A percentile compares a stretch with the other conserved stretches of the same genome.
phyloP scores from a whole-genome alignment of 176 grass and related monocot species.

The Elymus sibiricus region DNA sequence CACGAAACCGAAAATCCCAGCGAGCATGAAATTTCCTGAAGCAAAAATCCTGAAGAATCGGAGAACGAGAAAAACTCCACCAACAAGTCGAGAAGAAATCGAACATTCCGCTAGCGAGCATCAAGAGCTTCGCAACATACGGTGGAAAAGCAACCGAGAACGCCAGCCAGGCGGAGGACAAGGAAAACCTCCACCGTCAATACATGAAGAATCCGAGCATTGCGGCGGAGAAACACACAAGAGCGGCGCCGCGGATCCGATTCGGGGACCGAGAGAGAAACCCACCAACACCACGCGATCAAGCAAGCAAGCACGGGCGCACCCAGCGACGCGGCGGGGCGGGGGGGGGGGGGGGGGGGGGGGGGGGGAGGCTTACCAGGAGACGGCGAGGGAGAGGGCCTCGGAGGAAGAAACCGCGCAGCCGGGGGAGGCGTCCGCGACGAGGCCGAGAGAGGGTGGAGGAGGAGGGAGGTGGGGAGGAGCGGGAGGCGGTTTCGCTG shows the following conservation, averaged over 20 bases:
- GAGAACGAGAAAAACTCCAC: background rate
- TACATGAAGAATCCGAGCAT: background rate
- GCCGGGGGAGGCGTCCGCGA: background rate
- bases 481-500: background rate
- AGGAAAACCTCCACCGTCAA: background rate
- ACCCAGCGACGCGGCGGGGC: background rate
- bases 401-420: background rate
- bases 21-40: background rate
- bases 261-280: background rate
- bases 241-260: background rate
- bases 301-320: background rate
- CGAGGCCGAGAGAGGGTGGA: background rate
- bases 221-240: background rate
- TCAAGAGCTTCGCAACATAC: background rate
- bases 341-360: too few relatives aligned
- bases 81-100: background rate
- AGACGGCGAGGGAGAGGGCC: background rate
- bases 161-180: background rate
- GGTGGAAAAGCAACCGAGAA: background rate
- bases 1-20: background rate
- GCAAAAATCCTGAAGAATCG: background rate
- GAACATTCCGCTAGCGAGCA: background rate
- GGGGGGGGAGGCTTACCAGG: background rate
- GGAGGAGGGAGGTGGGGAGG: background rate
- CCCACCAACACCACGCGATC: background rate